phyloP scores from a whole-genome alignment of 306 rosid species.

The Alnus glutinosa region DNA sequence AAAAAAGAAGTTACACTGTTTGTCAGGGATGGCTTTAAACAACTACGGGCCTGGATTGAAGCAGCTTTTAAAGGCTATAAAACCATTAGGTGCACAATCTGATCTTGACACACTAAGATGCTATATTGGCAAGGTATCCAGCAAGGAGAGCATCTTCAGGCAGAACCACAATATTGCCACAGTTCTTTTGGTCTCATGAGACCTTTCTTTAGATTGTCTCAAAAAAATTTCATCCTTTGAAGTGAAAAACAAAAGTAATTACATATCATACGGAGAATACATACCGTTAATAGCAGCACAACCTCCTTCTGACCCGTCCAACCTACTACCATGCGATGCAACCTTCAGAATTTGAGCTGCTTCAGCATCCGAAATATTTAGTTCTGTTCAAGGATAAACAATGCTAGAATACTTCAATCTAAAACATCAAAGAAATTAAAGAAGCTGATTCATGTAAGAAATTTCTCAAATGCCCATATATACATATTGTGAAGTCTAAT shows the following conservation, averaged over 20 bases:
- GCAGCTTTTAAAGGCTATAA: neutral
- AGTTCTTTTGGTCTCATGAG: neutral
- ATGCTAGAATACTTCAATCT: slow-evolving; percentile 2
- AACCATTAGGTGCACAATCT: neutral
- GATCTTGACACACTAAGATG: neutral
- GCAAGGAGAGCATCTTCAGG: neutral
- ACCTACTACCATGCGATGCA: slow-evolving; percentile 50
- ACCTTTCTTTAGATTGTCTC: neutral
- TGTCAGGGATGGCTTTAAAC: neutral
- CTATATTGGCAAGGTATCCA: neutral
- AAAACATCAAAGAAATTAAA: neutral
- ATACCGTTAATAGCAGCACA: slow-evolving; percentile 53
- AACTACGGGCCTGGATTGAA: neutral
- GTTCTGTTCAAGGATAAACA: slow-evolving; percentile 44
- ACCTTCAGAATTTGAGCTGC: slow-evolving; percentile 68
- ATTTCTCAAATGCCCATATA: neutral
- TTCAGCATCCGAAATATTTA: slow-evolving; percentile 59
- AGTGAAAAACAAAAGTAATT: slow-evolving; percentile 8
- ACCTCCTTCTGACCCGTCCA: slow-evolving; percentile 47
- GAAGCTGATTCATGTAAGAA: neutral
- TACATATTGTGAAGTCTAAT: too few species aligned
- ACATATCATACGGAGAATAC: slow-evolving; percentile 14
- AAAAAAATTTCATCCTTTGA: neutral
- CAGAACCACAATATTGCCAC: neutral
- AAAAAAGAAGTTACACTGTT: neutral